These are phyloP conservation scores for Chaetoceros muelleri DNA, from an alignment of 108 stramenopile genomes.

Conservation along the genomic window DNA sequence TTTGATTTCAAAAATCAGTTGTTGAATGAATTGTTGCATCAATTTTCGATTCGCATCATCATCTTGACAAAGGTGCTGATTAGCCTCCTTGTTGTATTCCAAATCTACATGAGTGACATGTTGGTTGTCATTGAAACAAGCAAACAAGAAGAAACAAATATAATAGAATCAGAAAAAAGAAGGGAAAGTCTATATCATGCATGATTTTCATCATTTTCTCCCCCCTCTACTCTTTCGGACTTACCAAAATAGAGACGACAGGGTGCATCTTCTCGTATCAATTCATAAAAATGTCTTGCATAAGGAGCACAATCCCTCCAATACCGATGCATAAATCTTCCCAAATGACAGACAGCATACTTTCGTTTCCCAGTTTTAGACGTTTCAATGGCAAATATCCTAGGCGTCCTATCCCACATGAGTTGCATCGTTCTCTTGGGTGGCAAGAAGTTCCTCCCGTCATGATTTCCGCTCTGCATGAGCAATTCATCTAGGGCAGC, in stretches of 20 bases:
- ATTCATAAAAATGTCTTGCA: slow-evolving; percentile 83
- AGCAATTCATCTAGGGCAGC: background rate
- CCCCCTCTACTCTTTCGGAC: too few relatives aligned
- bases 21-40: slow-evolving; percentile 45
- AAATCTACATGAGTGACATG: too few relatives aligned
- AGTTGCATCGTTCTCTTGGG: background rate
- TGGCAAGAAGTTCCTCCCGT: background rate
- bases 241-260: slow-evolving; percentile 88
- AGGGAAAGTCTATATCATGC: too few relatives aligned
- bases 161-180: too few relatives aligned
- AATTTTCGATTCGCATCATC: slow-evolving; percentile 19
- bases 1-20: slow-evolving; percentile 41
- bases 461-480: too few relatives aligned
- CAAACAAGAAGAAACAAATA: too few relatives aligned
- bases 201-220: too few relatives aligned
- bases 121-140: too few relatives aligned
- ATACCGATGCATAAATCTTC: slow-evolving; percentile 67
- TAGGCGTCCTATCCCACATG: slow-evolving; percentile 41
- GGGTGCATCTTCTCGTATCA: slow-evolving; percentile 82
- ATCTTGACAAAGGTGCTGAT: slow-evolving; percentile 45
- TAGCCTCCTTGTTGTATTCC: slow-evolving; percentile 71
- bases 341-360: slow-evolving; percentile 68
- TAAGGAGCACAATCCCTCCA: slow-evolving; percentile 61
- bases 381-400: slow-evolving; percentile 80
- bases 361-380: slow-evolving; percentile 60